phyloP scores from a whole-genome alignment of 805 yeast species.

The Wickerhamomyces ciferrii region DNA sequence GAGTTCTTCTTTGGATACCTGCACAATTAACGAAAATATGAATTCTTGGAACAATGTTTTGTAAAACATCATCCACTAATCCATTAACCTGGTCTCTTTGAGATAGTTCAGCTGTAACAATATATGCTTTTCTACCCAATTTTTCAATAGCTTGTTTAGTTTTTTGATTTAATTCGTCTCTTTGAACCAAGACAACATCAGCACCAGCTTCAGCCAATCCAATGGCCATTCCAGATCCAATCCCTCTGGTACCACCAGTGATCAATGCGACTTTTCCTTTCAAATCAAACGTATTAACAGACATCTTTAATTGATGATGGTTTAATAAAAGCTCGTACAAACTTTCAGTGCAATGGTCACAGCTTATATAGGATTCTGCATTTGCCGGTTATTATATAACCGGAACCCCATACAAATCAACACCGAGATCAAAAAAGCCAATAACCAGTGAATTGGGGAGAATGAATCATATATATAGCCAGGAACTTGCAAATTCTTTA shows the following conservation, averaged over 20 bases:
- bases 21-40: background rate
- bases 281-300: background rate
- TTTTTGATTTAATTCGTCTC: background rate
- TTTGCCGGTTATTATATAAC: no score
- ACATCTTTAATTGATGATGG: no score
- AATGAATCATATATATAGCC: no score
- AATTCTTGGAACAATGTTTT: background rate
- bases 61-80: background rate
- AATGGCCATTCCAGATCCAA: slow-evolving; percentile 14
- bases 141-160: background rate
- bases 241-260: slow-evolving; percentile 33
- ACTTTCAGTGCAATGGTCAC: background rate
- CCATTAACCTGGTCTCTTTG: background rate
- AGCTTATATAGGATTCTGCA: background rate
- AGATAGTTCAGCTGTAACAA: background rate
- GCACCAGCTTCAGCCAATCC: slow-evolving; percentile 29
- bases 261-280: background rate
- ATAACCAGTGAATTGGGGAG: no score
- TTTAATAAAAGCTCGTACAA: no score
- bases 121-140: background rate
- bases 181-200: background rate
- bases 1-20: background rate
- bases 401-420: no score
- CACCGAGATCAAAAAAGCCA: no score
- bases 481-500: no score